These are phyloP conservation scores for Suhomyces bribrorum DNA, from an alignment of 1,139 yeast species.

Conservation along the genomic window DNA sequence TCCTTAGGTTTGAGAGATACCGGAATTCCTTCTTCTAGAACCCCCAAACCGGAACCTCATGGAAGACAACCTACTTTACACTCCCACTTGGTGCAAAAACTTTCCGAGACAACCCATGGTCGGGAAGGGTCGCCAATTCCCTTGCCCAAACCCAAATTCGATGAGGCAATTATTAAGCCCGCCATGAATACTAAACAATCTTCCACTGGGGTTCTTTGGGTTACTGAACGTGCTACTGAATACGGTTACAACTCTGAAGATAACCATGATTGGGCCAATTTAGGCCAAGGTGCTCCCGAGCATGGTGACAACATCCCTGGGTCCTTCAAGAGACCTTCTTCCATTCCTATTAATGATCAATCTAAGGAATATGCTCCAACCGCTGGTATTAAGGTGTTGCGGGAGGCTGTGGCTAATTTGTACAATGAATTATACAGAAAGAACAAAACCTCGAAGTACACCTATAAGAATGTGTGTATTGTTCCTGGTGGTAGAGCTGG, in stretches of 20 bases:
- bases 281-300: constrained; percentile 74
- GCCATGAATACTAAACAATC: constrained; percentile 64
- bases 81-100: constrained; percentile 29
- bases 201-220: constrained; percentile 72
- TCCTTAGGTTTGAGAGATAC: constrained; percentile 8
- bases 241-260: constrained; percentile 54
- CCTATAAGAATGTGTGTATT: constrained; percentile 65
- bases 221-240: constrained; percentile 64
- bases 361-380: constrained; percentile 67
- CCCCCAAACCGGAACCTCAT: constrained; percentile 17
- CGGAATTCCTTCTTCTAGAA: constrained; percentile 26
- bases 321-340: constrained; percentile 57
- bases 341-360: constrained; percentile 52
- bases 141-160: constrained; percentile 49
- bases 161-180: constrained; percentile 53
- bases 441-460: constrained; percentile 53
- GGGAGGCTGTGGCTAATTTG: constrained; percentile 63
- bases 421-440: constrained; percentile 60
- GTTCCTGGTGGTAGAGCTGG: constrained; percentile 77
- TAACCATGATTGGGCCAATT: constrained; percentile 60
- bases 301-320: constrained; percentile 65
- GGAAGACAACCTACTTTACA: constrained; percentile 8
- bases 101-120: constrained; percentile 37
- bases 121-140: constrained; percentile 53
- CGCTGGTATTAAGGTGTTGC: constrained; percentile 57